These are phyloP conservation scores for Bimuria novae-zelandiae DNA, from an alignment of 2,329 filamentous ascomycete species.

Conservation along the genomic window DNA sequence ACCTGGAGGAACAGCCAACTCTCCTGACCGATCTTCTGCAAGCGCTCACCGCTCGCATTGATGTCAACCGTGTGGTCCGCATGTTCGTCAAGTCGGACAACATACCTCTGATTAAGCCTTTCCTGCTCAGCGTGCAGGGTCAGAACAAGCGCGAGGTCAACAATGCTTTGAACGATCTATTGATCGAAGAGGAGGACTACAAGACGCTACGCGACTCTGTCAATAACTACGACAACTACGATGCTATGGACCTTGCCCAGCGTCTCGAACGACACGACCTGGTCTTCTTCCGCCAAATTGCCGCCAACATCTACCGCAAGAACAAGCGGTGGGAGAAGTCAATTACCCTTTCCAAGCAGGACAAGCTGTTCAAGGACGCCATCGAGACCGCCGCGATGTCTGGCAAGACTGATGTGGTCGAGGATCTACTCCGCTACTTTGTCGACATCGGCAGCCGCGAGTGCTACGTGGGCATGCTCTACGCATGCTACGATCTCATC, in stretches of 20 bases:
- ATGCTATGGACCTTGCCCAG: conserved; percentile 87
- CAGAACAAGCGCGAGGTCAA: conserved; percentile 99
- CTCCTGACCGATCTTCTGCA: conserved; percentile 95
- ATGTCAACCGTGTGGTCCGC: conserved; percentile 98
- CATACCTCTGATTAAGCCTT: conserved; percentile 96
- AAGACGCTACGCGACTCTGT: conserved; percentile 98
- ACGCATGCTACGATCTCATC: conserved; percentile 97
- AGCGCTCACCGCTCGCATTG: conserved; percentile 86
- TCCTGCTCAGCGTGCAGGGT: conserved; percentile 91
- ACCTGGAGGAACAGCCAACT: conserved; percentile 94
- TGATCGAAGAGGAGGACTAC: conserved; percentile 99
- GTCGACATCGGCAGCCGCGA: conserved; percentile 98
- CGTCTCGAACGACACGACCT: conserved; percentile 96
- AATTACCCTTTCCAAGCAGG: conserved; percentile 95
- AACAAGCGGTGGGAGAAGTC: conserved; percentile 99
- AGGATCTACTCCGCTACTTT: conserved; percentile 95
- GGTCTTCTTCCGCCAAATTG: conserved; percentile 99
- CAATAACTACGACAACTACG: conserved; percentile 99
- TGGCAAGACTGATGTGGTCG: conserved; percentile 86
- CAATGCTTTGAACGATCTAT: conserved; percentile 93
- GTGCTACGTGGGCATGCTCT: conserved; percentile 99
- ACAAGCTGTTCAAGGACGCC: conserved; percentile 99
- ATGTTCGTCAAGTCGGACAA: conserved; percentile 99
- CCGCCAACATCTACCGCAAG: conserved; percentile 97
- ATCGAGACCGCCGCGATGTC: conserved; percentile 97